Conservation (phyloP, 2,329 filamentous ascomycete genomes). For the Trichoderma sp. region DNA sequence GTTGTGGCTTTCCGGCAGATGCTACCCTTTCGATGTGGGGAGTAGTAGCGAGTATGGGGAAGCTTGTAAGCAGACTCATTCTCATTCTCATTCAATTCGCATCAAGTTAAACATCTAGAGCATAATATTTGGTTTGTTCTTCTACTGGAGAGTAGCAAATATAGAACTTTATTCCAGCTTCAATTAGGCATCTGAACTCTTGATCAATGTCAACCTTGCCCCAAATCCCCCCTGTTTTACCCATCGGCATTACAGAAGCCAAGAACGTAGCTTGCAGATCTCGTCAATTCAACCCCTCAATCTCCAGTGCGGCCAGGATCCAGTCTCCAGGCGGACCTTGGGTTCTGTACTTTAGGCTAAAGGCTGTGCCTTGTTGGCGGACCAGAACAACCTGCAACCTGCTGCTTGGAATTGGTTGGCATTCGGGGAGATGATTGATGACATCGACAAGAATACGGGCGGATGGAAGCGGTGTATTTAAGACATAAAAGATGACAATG, state of each 20-base stretch:
- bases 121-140: neutral
- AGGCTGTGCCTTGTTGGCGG: neutral
- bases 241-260: neutral
- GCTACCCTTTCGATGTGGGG: neutral
- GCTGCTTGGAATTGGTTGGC: neutral
- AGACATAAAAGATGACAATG: neutral
- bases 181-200: neutral
- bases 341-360: slow-evolving; percentile 2
- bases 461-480: neutral
- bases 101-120: neutral
- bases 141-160: neutral
- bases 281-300: neutral
- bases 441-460: neutral
- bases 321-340: neutral
- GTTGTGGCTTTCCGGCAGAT: slow-evolving; percentile 1
- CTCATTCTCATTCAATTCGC: neutral
- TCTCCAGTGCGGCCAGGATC: neutral
- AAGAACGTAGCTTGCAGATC: neutral
- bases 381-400: neutral
- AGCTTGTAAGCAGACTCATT: neutral
- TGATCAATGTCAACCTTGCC: too few relatives aligned
- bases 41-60: neutral
- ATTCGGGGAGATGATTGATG: neutral
- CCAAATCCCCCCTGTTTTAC: neutral
- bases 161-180: too few relatives aligned